These are phyloP conservation scores for Arthrinium puccinioides DNA, from an alignment of 2,329 filamentous ascomycete species.

Conservation along the genomic window DNA sequence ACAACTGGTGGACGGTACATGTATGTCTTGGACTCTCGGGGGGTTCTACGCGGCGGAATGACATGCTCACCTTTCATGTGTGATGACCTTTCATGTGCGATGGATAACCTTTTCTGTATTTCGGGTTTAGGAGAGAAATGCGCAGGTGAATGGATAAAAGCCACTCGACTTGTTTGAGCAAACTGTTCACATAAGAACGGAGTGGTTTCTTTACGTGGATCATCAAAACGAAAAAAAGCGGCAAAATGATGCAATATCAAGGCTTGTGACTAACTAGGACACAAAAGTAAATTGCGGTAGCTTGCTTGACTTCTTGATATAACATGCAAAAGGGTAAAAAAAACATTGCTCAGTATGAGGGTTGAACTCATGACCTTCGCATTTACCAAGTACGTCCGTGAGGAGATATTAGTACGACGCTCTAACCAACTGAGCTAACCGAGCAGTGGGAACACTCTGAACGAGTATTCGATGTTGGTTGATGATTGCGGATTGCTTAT, in stretches of 20 bases:
- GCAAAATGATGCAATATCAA: too few species aligned
- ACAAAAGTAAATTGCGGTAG: too few species aligned
- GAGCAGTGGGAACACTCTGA: background rate
- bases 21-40: background rate
- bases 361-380: slow-evolving; percentile 5
- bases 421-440: slow-evolving; percentile 5
- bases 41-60: background rate
- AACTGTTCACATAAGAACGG: too few species aligned
- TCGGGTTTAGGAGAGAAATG: too few species aligned
- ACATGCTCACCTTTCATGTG: background rate
- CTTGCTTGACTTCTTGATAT: too few species aligned
- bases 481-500: background rate
- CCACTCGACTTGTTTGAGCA: too few species aligned
- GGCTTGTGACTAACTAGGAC: too few species aligned
- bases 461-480: slow-evolving; percentile 1
- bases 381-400: background rate
- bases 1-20: background rate
- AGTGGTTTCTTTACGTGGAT: background rate
- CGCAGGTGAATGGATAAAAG: too few species aligned
- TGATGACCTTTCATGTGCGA: too few species aligned
- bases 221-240: background rate
- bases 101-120: too few species aligned
- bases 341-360: slow-evolving; percentile 4
- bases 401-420: slow-evolving; percentile 4
- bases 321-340: too few species aligned